These are phyloP conservation scores for Neurospora sublineolata DNA, from an alignment of 495 filamentous ascomycete species.

Conservation along the genomic window DNA sequence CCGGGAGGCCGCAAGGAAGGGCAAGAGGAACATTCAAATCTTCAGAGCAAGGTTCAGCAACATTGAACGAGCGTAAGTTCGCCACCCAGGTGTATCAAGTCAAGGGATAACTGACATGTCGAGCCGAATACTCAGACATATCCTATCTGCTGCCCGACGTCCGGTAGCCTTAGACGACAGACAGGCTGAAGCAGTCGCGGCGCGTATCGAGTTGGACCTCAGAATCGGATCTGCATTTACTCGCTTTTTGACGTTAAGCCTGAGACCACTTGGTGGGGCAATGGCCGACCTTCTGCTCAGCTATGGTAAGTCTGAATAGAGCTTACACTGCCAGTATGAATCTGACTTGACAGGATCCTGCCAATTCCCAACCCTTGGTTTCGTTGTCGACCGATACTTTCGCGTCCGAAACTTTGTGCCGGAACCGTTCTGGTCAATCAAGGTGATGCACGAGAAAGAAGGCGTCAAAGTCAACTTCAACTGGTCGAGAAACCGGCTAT, in stretches of 20 bases:
- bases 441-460: conserved; percentile 67
- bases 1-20: conserved; percentile 61
- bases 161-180: conserved; percentile 70
- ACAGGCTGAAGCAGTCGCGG: conserved; percentile 79
- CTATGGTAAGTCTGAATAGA: conserved; percentile 53
- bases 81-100: background rate
- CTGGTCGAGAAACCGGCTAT: conserved; percentile 74
- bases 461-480: conserved; percentile 71
- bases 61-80: conserved; percentile 73
- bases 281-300: conserved; percentile 59
- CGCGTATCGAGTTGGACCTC: conserved; percentile 84
- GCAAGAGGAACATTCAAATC: conserved; percentile 63
- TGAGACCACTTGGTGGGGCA: conserved; percentile 53
- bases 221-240: conserved; percentile 88
- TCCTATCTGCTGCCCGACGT: conserved; percentile 69
- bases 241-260: conserved; percentile 66
- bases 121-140: conserved; percentile 44
- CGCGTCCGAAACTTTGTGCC: conserved; percentile 86
- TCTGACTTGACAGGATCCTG: conserved; percentile 57
- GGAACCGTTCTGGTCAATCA: conserved; percentile 86
- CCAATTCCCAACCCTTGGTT: conserved; percentile 93
- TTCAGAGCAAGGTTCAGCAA: conserved; percentile 90
- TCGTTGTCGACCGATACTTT: conserved; percentile 92
- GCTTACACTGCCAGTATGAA: background rate
- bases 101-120: background rate